A percentile compares a stretch with the other conserved stretches of the same genome.
phyloP scores from a whole-genome alignment of 176 grass and related monocot genomes.

The Bothriochloa decipiens region DNA sequence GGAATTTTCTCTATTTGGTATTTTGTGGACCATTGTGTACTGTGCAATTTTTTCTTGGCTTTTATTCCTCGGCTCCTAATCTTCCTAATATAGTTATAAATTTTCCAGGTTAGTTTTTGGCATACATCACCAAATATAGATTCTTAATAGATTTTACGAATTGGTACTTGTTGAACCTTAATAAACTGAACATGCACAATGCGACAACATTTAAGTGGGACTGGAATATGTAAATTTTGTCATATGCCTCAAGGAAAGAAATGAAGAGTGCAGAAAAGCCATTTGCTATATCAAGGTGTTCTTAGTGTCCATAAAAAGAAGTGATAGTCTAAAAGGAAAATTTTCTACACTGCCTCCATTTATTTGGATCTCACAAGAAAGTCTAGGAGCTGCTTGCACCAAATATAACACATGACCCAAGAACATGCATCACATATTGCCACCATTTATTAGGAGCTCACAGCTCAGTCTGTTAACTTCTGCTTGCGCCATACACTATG shows the following conservation, averaged over 20 bases:
- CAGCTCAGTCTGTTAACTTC: background rate
- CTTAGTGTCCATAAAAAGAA: background rate
- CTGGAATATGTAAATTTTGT: constrained; percentile 19
- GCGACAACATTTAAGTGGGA: background rate
- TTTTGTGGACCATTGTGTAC: no score
- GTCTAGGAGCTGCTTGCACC: background rate
- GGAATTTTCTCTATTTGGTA: no score
- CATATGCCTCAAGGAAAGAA: constrained; percentile 20
- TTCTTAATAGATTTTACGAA: constrained; percentile 5
- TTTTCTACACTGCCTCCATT: constrained; percentile 14
- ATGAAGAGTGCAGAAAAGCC: background rate
- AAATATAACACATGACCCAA: background rate
- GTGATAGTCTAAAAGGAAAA: background rate
- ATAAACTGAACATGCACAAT: background rate
- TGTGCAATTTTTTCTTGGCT: no score
- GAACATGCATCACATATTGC: background rate
- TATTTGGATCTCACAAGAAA: constrained; percentile 18
- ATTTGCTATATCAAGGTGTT: constrained; percentile 19
- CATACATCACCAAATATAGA: constrained; percentile 42
- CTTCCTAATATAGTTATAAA: no score
- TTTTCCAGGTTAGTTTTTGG: no score
- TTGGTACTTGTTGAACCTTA: background rate
- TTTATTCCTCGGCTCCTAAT: no score
- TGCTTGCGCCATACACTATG: no score
- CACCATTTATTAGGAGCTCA: constrained; percentile 20